Evolutionary conservation across 768 basidiomycete species (phyloP).

Genomic region (Chalciporus piperatus): DNA sequence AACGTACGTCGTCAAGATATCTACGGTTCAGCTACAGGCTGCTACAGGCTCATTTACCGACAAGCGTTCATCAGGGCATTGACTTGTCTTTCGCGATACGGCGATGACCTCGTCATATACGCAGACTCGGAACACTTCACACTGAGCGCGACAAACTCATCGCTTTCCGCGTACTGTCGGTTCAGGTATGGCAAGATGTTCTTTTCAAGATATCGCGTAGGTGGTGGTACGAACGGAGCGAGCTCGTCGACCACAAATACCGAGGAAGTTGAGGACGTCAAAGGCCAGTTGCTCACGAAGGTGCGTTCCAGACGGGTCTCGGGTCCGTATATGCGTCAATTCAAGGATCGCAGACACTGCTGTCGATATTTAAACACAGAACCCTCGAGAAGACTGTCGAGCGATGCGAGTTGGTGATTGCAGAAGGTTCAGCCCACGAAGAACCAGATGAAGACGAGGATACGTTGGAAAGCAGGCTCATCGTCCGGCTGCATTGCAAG

Average conservation of each 20-base stretch:
- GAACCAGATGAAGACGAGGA: slow-evolving; percentile 43
- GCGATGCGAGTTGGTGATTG: slow-evolving; percentile 68
- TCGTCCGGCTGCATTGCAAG: slow-evolving; percentile 77
- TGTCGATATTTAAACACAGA: slow-evolving; percentile 72
- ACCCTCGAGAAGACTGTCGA: slow-evolving; percentile 77
- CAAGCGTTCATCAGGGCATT: slow-evolving; percentile 74
- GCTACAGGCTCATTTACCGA: slow-evolving; percentile 23
- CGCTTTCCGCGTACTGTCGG: slow-evolving; percentile 78
- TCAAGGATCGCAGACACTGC: slow-evolving; percentile 48
- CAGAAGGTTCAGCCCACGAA: slow-evolving; percentile 45
- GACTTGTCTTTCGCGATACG: slow-evolving; percentile 75
- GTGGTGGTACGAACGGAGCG: slow-evolving; percentile 13
- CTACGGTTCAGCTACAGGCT: slow-evolving; percentile 17
- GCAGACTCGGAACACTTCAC: slow-evolving; percentile 59
- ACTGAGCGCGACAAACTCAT: slow-evolving; percentile 74
- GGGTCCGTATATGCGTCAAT: slow-evolving; percentile 1
- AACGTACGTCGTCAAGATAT: slow-evolving; percentile 33
- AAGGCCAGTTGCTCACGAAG: slow-evolving; percentile 70
- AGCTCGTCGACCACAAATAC: slow-evolving; percentile 12
- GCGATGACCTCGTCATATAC: slow-evolving; percentile 73
- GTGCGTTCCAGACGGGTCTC: slow-evolving; percentile 33
- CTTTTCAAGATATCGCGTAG: slow-evolving; percentile 65
- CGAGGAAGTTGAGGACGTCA: slow-evolving; percentile 44
- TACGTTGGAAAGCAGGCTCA: slow-evolving; percentile 65
- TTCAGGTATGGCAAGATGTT: slow-evolving; percentile 68